Base-by-base conservation (phyloP, 768 basidiomycete species). In the Naganishia onofrii region DNA sequence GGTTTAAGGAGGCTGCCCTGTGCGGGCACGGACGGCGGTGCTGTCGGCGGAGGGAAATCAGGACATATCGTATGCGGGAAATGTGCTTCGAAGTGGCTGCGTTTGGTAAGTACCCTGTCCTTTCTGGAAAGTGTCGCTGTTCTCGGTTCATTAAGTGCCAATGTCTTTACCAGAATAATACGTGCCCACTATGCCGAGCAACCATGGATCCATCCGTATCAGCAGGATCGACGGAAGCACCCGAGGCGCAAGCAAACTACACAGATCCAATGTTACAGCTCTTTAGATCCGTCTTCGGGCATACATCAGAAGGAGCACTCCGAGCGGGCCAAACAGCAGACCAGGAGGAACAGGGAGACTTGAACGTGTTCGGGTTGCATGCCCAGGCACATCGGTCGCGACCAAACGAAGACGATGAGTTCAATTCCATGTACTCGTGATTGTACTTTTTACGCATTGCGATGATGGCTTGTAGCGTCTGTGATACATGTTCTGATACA, bases 51-150 rank as follows among this genome's bases (percentile, higher is more conserved):
- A 13, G 38, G 38, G n/a, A n/a, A 46, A 51, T 42, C 29, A 29
- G 71, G 67, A 3, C 71, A 72, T 56, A 51, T 69, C 38, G 32
- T 72, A 6, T 72, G 71, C 64, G 71, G 71, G 12, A 68, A 68
- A 48, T 72, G 71, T 29, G 71, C 66, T 3, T 29, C 34, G 19
- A 68, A 69, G 38, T 72, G 71, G 71, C 32, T 72, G 31, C 53
- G 38, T 10, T 6, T 72, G 26, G 71, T 72, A 29, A 46, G 71
- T 69, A n/a, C n/a, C n/a, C 34, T 23, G 8, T 23, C 3, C 8
- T 26, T 36, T 10, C 52, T 55, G 32, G 23, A 3, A 21, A 51
- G 3, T 12, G 23, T 46, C 21, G 48, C 48, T 51, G 48, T 51
- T 51, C 23, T 46, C 46, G 19, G 8, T 28, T 17, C 29, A n/a